phyloP scores from a whole-genome alignment of 2,329 filamentous ascomycete genomes.

The Teratosphaeria epicoccoides region DNA sequence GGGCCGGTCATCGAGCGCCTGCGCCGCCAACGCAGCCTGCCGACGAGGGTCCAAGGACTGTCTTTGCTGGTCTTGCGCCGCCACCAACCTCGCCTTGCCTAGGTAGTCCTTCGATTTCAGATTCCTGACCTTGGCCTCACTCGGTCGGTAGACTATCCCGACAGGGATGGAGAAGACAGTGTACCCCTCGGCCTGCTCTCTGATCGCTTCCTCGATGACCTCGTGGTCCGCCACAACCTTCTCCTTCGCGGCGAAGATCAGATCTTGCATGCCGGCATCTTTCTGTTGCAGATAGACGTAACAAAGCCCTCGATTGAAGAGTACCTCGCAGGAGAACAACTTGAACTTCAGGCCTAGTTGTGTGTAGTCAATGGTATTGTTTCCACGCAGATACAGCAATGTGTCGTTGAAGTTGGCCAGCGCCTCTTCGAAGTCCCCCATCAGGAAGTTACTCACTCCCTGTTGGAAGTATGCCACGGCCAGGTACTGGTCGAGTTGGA shows the following conservation, averaged over 20 bases:
- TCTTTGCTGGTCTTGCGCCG: slow-evolving; percentile 41
- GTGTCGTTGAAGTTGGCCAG: slow-evolving; percentile 98
- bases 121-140: slow-evolving; percentile 96
- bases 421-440: slow-evolving; percentile 95
- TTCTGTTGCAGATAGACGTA: slow-evolving; percentile 95
- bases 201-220: slow-evolving; percentile 94
- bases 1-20: slow-evolving; percentile 66
- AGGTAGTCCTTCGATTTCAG: slow-evolving; percentile 96
- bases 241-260: slow-evolving; percentile 83
- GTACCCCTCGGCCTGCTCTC: slow-evolving; percentile 91
- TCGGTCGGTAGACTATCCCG: slow-evolving; percentile 87
- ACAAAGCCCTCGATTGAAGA: slow-evolving; percentile 94
- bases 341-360: slow-evolving; percentile 93
- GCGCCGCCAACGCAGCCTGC: slow-evolving; percentile 29
- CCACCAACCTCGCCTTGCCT: slow-evolving; percentile 87
- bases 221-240: slow-evolving; percentile 95
- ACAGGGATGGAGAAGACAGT: slow-evolving; percentile 98
- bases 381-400: slow-evolving; percentile 82
- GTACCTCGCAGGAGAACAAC: slow-evolving; percentile 89
- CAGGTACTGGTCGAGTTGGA: slow-evolving; percentile 84
- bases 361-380: slow-evolving; percentile 96
- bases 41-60: slow-evolving; percentile 16
- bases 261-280: slow-evolving; percentile 80
- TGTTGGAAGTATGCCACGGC: slow-evolving; percentile 98
- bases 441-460: slow-evolving; percentile 92